Base-by-base conservation (phyloP, 768 basidiomycete genomes). In the Trametes sanguinea region DNA sequence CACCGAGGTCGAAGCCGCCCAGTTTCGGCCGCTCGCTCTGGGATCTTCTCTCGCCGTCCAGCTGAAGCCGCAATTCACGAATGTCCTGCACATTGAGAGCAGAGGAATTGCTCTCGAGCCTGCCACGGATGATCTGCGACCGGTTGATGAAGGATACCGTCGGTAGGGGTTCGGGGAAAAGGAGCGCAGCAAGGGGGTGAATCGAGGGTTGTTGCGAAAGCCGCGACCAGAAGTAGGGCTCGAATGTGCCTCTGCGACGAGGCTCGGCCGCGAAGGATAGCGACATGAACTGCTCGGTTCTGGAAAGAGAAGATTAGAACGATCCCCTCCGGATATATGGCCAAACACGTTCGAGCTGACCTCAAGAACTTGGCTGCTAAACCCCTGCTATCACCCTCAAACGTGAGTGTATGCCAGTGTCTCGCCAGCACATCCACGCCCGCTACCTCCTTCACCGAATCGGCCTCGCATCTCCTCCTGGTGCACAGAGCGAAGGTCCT, bases 151-250 rank as follows among this genome's bases (percentile, higher is more conserved):
- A 80, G 1, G 83, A 80, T 17, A 90, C 71, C 0, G 83, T 78
- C 1, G 91, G 90, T 1, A 93, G 73, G 0, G 88, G 82, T 60
- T 94, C 90, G 0, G 88, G 83, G 73, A 94, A 93, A 13, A 92
- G 76, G 16, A 94, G 78, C 1, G 92, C 89, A 37, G 83, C 76
- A 45, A 87, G 76, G 1, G 82, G 80, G 37, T 83, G 76, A 47
- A 77, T 78, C 2, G 78, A 75, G 9, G 72, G 66, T 22, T 75
- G 73, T 0, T 78, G 69, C 16, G 68, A 57, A 42, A 77, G 72
- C 46, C 81, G 80, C 4, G 79, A 76, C 90, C 90, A 93, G 74
- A 87, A 91, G 65, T 87, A 84, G 0, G 90, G 89, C 64, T 91
- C 89, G 58, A 90, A 92, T 2, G 88, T 74, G 7, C 89, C 88